Conservation (phyloP, 257 asterid genomes). For the Anisodus acutangulus region DNA sequence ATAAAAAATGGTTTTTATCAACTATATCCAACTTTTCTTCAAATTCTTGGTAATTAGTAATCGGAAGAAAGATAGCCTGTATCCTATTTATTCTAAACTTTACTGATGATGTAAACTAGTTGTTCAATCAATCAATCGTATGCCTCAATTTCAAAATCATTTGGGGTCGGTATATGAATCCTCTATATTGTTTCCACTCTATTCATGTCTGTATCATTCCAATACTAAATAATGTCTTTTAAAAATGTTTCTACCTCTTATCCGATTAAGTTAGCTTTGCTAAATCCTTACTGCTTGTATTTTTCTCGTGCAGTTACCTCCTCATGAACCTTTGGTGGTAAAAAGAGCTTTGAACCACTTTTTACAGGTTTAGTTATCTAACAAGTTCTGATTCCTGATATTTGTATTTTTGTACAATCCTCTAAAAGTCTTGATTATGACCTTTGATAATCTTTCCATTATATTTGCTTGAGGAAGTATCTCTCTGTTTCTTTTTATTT, state of each 20-base stretch:
- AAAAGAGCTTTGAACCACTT: slow-evolving; percentile 84
- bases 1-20: background rate
- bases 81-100: background rate
- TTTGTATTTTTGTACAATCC: background rate
- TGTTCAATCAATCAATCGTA: background rate
- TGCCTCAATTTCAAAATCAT: background rate
- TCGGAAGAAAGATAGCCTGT: background rate
- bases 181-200: background rate
- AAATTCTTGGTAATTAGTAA: background rate
- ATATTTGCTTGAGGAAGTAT: background rate
- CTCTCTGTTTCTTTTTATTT: background rate
- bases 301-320: slow-evolving; percentile 67
- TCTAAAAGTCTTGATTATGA: slow-evolving; percentile 7
- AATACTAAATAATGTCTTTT: slow-evolving; percentile 1
- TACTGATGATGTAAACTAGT: background rate
- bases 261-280: background rate
- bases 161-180: background rate
- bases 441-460: background rate
- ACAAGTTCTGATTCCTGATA: background rate
- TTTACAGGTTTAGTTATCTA: slow-evolving; percentile 63
- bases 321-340: slow-evolving; percentile 84
- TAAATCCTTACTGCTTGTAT: background rate
- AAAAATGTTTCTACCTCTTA: background rate
- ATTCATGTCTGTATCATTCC: background rate
- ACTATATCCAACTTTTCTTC: background rate